Evolutionary conservation across 768 basidiomycete genomes (phyloP).

Genomic region (Sistotremastrum niveocremeum): DNA sequence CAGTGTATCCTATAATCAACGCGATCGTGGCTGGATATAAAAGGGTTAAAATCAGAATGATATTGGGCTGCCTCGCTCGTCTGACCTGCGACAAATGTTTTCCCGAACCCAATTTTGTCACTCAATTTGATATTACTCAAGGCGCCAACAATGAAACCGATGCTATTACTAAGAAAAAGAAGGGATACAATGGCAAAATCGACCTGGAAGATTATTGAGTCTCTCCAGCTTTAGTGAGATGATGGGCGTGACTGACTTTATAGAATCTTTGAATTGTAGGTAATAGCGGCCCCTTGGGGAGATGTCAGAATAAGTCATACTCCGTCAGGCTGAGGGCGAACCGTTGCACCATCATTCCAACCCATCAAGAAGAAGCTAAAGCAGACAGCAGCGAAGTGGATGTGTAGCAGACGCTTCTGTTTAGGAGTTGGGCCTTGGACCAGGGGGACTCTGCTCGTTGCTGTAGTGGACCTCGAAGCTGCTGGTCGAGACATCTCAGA

Average conservation of each 20-base stretch:
- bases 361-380: slow-evolving; percentile 48
- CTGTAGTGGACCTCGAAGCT: too few species aligned
- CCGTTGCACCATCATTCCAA: slow-evolving; percentile 68
- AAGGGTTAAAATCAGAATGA: background rate
- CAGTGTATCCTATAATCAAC: slow-evolving; percentile 19
- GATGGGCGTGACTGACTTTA: slow-evolving; percentile 15
- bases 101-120: too few species aligned
- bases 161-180: slow-evolving; percentile 32
- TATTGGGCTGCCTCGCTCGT: too few species aligned
- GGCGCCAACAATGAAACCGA: too few species aligned
- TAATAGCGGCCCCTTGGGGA: slow-evolving; percentile 39
- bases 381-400: slow-evolving; percentile 47
- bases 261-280: slow-evolving; percentile 54
- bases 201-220: slow-evolving; percentile 6
- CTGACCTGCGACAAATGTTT: too few species aligned
- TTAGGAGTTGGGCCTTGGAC: too few species aligned
- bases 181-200: slow-evolving; percentile 43
- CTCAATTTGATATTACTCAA: too few species aligned
- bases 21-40: slow-evolving; percentile 5
- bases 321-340: slow-evolving; percentile 12
- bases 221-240: background rate
- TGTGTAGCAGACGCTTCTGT: slow-evolving; percentile 3
- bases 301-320: background rate
- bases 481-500: too few species aligned
- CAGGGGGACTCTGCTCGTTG: too few species aligned